Evolutionary conservation across 805 yeast genomes (phyloP).

Genomic region (Saturnispora saitoi): DNA sequence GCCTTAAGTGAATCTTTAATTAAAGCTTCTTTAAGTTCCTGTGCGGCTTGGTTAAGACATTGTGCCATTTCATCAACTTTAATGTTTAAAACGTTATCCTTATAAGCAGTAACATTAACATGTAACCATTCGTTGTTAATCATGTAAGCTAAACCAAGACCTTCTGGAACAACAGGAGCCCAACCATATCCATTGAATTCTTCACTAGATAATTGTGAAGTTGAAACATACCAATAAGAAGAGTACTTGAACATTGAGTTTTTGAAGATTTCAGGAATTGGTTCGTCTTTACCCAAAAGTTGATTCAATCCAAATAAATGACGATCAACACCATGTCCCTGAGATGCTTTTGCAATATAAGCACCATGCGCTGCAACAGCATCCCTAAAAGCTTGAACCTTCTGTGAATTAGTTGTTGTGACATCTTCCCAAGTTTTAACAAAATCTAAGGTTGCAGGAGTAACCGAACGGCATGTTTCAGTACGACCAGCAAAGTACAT

Average conservation of each 20-base stretch:
- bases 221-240: constrained; percentile 75
- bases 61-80: constrained; percentile 51
- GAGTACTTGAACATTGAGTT: constrained; percentile 76
- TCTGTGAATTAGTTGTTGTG: constrained; percentile 40
- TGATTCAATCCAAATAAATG: constrained; percentile 85
- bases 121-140: constrained; percentile 78
- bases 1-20: constrained; percentile 18
- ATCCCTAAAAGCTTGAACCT: constrained; percentile 56
- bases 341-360: constrained; percentile 69
- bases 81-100: constrained; percentile 47
- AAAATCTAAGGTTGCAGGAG: constrained; percentile 59
- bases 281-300: constrained; percentile 46
- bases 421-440: constrained; percentile 67
- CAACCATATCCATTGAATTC: constrained; percentile 89
- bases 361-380: constrained; percentile 69
- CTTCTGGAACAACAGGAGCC: constrained; percentile 91
- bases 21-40: constrained; percentile 67
- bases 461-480: constrained; percentile 83
- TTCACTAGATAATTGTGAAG: constrained; percentile 83
- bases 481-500: constrained; percentile 85
- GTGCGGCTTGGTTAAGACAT: constrained; percentile 69
- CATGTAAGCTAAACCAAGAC: constrained; percentile 92
- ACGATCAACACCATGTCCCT: constrained; percentile 87
- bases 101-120: constrained; percentile 73
- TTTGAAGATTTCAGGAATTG: constrained; percentile 52